Evolutionary conservation across 2,329 filamentous ascomycete species (phyloP), one percentile per base, ranked within the genome.

Genomic region (Raffaelea ambrosiae): DNA sequence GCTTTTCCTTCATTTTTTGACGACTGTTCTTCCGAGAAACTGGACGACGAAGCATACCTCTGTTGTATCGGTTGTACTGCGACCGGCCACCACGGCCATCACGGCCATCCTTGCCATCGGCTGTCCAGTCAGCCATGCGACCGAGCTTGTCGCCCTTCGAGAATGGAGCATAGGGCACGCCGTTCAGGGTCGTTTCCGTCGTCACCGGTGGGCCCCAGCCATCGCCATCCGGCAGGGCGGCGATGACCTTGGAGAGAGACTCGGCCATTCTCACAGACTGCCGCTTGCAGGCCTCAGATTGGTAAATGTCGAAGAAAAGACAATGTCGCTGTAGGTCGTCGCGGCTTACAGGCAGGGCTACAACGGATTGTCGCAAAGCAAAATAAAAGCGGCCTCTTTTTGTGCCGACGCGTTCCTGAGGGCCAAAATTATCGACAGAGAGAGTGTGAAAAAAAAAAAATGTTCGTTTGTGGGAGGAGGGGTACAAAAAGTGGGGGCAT

Each of bases 131-230:
- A 52, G 93, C 93, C 90, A 98, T 97, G 66, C 93, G 90, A 63
- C 93, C 93, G 51, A 98, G 77, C 78, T 96, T 97, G 75, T 98
- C 93, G 65, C 88, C 89, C 72, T 98, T 98, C 57, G 90, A 96
- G 76, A 93, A 98, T 52, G 93, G 93, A 59, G 93, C 93, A 68
- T 96, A 98, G 36, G 93, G 93, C 44, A 97, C 88, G 64, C 93
- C 93, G 65, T 95, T 84, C 61, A 97, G 79, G 53, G 87, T 95
- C 55, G 88, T 95, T 66, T 95, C 88, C 59, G 73, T 81, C 52
- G 89, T 85, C 57, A 85, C 80, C 52, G 86, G 68, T 47, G 91
- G 91, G 51, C 93, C 93, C 93, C 93, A 98, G 67, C 83, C 79
- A 60, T 88, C 84, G 63, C 84, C 83, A 48, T 83, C 73, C 53